Base-by-base conservation (phyloP, 1,284 basidiomycete species). In the Moesziomyces aphidis region DNA sequence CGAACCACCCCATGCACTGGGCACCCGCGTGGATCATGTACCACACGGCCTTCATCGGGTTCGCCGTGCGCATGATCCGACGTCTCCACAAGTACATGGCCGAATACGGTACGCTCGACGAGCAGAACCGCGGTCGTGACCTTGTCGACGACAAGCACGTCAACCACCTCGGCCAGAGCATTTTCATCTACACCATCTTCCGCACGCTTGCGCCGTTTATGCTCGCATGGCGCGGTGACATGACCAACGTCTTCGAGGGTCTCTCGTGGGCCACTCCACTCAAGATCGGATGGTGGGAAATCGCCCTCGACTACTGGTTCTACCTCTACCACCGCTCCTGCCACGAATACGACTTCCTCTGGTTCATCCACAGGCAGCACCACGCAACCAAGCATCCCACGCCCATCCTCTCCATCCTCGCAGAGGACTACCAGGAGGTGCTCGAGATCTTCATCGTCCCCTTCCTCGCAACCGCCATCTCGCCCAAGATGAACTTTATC, bases 171-270 rank as follows among this genome's bases (percentile, higher is more conserved):
- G 79, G 79, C 17, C 76, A 79, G 23, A 75, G 73, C 24, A 80
- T 81, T 63, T 79, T 80, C 56, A 78, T 81, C 63, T 81, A 81
- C 76, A 81, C 79, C 62, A 68, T 80, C 63, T 79, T 81, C 71
- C 78, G 79, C 50, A 78, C 76, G 10, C 64, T 81, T 10, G 78
- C 53, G 1, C 79, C 79, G 19, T 81, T 81, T 74, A 55, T 81
- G 13, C 53, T 79, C 49, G 71, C 73, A 5, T 81, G 79, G 79
- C 60, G 78, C 22, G 78, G 79, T 1, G 76, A 80, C 55, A 81
- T 81, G 78, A 56, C 52, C 53, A 78, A 77, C 56, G 49, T 70
- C 43, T 77, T 69, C 55, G 54, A 59, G 2, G 79, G 79, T 26
- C 70, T 81, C 6, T 77, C 71, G 7, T 67, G 74, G 69, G 70